Percentiles rank a stretch among this genome's conserved stretches.
These are phyloP conservation scores for Aaosphaeria pasadenensis DNA, from an alignment of 2,329 filamentous ascomycete genomes.

Conservation along the genomic window DNA sequence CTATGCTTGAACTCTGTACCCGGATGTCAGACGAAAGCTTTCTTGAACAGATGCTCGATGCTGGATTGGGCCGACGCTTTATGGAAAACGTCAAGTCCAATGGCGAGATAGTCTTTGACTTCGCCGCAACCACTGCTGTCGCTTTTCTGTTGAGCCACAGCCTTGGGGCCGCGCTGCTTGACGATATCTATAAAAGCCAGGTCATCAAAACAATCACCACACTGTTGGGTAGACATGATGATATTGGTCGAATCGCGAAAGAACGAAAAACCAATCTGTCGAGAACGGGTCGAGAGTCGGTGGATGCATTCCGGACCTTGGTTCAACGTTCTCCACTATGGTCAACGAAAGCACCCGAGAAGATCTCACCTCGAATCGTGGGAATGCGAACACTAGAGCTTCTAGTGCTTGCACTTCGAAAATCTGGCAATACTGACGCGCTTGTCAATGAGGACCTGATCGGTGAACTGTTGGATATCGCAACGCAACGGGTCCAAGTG, in stretches of 20 bases:
- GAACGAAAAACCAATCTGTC: conserved; percentile 69
- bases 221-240: conserved; percentile 53
- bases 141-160: conserved; percentile 60
- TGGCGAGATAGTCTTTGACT: conserved; percentile 51
- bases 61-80: conserved; percentile 67
- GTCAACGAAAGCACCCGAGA: conserved; percentile 50
- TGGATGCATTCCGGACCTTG: conserved; percentile 54
- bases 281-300: conserved; percentile 56
- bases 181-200: conserved; percentile 55
- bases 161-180: conserved; percentile 58
- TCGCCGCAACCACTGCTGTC: conserved; percentile 62
- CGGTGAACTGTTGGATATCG: conserved; percentile 44
- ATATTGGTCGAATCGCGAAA: conserved; percentile 60
- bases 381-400: conserved; percentile 63
- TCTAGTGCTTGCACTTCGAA: conserved; percentile 52
- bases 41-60: conserved; percentile 68
- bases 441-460: conserved; percentile 41
- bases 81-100: conserved; percentile 56
- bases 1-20: conserved; percentile 54
- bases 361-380: conserved; percentile 61
- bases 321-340: conserved; percentile 59
- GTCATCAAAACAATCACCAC: conserved; percentile 54
- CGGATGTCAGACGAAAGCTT: conserved; percentile 61
- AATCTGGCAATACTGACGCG: conserved; percentile 47
- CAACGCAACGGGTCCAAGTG: conserved; percentile 18